phyloP scores from a whole-genome alignment of 805 yeast genomes.

The Candida cerambycidarum region DNA sequence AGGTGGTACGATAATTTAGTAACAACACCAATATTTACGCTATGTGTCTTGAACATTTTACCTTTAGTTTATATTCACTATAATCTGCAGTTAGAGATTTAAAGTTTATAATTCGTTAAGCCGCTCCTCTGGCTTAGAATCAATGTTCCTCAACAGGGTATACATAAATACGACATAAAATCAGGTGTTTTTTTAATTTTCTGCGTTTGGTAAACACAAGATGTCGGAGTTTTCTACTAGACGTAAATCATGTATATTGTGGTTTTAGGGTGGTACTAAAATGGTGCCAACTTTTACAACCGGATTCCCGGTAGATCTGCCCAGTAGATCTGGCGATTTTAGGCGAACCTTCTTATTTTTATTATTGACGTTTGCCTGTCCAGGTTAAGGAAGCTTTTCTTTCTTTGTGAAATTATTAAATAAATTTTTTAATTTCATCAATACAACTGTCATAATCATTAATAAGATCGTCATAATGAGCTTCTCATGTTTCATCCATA shows the following conservation, averaged over 20 bases:
- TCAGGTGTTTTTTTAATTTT: neutral
- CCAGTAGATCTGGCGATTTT: too few relatives aligned
- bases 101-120: neutral
- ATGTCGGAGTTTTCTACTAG: neutral
- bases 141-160: neutral
- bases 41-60: too few relatives aligned
- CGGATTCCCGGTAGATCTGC: too few relatives aligned
- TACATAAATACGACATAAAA: constrained; percentile 1
- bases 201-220: too few relatives aligned
- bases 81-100: neutral
- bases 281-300: too few relatives aligned
- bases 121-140: neutral
- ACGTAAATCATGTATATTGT: too few relatives aligned
- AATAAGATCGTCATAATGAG: constrained; percentile 40
- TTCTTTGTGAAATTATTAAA: constrained; percentile 1
- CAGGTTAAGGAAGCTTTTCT: constrained; percentile 1
- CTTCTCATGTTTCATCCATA: constrained; percentile 52
- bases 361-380: too few relatives aligned
- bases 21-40: too few relatives aligned
- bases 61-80: too few relatives aligned
- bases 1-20: too few relatives aligned
- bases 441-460: constrained; percentile 19
- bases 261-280: too few relatives aligned
- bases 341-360: too few relatives aligned
- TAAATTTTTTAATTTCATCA: constrained; percentile 8